phyloP scores from a whole-genome alignment of 2,329 filamentous ascomycete genomes.

The Capronia coronata region DNA sequence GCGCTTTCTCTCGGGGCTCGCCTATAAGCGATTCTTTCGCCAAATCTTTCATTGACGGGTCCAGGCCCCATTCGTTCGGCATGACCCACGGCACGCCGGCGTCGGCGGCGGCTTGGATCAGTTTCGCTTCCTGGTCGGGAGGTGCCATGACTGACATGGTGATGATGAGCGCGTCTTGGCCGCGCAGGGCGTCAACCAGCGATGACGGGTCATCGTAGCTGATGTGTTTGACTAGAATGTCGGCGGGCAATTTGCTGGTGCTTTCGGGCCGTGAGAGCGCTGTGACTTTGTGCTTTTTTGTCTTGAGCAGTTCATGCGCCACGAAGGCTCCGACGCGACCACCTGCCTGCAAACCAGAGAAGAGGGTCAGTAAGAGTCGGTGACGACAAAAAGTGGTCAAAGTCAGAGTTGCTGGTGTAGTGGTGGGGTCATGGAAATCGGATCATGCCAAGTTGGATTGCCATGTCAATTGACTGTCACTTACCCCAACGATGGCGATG shows the following conservation, averaged over 20 bases:
- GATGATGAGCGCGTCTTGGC: conserved; percentile 54
- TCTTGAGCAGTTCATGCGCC: conserved; percentile 37
- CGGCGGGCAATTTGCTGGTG: conserved; percentile 40
- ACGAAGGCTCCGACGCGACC: conserved; percentile 41
- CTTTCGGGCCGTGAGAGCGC: conserved; percentile 47
- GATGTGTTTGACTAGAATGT: conserved; percentile 32
- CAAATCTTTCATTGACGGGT: conserved; percentile 32
- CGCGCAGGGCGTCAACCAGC: conserved; percentile 46
- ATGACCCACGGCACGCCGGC: conserved; percentile 52
- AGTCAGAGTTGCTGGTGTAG: not conserved
- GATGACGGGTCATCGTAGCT: conserved; percentile 45
- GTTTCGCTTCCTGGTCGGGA: conserved; percentile 42
- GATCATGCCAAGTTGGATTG: too few species aligned
- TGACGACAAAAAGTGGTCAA: not conserved
- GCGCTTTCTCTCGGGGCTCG: conserved; percentile 20
- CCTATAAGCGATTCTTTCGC: conserved; percentile 37
- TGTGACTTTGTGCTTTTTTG: conserved; percentile 48
- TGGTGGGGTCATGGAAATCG: too few species aligned
- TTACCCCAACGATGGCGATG: conserved; percentile 39
- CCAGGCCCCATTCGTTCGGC: conserved; percentile 44
- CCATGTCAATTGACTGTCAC: too few species aligned
- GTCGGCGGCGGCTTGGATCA: conserved; percentile 50
- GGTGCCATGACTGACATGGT: conserved; percentile 46
- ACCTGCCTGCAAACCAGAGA: conserved; percentile 40
- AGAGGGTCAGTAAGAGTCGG: not conserved